Conservation (phyloP, 768 basidiomycete species). For the Mycena capillaripes region DNA sequence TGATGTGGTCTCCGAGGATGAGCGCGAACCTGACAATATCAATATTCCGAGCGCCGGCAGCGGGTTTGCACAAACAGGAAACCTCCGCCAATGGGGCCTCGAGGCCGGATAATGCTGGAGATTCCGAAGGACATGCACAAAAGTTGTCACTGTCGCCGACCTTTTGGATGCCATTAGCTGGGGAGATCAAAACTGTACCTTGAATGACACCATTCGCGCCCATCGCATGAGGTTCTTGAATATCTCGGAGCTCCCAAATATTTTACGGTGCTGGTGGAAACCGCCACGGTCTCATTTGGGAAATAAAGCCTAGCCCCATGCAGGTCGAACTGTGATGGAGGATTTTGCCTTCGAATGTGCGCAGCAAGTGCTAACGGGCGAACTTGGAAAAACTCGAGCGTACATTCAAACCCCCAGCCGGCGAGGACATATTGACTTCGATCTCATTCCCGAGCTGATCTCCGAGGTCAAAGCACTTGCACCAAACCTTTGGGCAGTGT, state of each 20-base stretch:
- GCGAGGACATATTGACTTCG: background rate
- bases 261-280: background rate
- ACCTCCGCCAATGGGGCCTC: too few relatives aligned
- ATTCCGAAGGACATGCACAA: background rate
- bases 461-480: background rate
- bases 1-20: background rate
- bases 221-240: background rate
- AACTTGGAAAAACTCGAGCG: background rate
- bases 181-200: background rate
- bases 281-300: background rate
- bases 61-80: too few relatives aligned
- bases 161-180: background rate
- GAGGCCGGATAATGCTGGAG: too few relatives aligned
- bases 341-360: background rate
- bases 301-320: background rate
- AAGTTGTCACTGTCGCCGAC: background rate
- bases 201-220: background rate
- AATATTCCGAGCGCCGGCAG: background rate
- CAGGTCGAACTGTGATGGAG: background rate
- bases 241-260: background rate
- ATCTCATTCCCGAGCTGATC: background rate
- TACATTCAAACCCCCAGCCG: slow-evolving; percentile 1
- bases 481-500: background rate
- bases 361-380: background rate
- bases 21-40: background rate